Base-by-base conservation (phyloP, 345 rosid species). In the Excoecaria cochinchinensis region DNA sequence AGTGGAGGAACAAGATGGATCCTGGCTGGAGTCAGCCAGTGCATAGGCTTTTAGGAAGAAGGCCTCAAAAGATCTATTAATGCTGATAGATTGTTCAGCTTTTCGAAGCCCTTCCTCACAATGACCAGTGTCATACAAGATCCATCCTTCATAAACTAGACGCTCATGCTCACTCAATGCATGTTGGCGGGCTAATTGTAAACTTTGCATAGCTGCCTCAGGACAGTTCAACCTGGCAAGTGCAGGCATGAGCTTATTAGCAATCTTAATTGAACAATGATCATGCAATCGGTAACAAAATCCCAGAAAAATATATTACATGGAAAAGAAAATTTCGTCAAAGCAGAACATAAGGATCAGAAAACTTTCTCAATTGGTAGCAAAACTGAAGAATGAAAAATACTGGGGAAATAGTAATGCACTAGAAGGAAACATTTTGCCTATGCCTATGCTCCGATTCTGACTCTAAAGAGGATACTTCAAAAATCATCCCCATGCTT, bases 41-140 rank as follows among this genome's bases (percentile, higher is more conserved):
- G 99, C 98, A 83, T 95, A 95, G 69, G 99, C 99, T 86, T 95
- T 91, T 75, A 95, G 91, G 84, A 95, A 95, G 85, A 92, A 95
- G 31, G 99, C 99, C 84, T 95, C 99, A n/a, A 95, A 95, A 5
- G 99, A 95, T 83, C 97, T 89, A 79, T 87, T 86, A 69, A 86
- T 87, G 81, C 84, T 80, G 36, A 93, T 91, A 74, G 98, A 95
- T 73, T 91, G 90, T 64, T 95, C 97, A 3, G 99, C 98, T 82
- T 91, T 95, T 76, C 70, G 88, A 73, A 93, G 91, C 66, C 99
- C 98, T 88, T 93, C 97, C 72, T 95, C 93, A 68, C 94, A 93
- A 76, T 95, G 96, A 65, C 98, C 97, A 0, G 98, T 93, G 78
- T 95, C 99, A 75, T 95, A 95, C 78, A 95, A 85, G 78, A 95